phyloP scores from a whole-genome alignment of 2,329 filamentous ascomycete genomes.

The Ophiocordyceps camponoti-saundersi region DNA sequence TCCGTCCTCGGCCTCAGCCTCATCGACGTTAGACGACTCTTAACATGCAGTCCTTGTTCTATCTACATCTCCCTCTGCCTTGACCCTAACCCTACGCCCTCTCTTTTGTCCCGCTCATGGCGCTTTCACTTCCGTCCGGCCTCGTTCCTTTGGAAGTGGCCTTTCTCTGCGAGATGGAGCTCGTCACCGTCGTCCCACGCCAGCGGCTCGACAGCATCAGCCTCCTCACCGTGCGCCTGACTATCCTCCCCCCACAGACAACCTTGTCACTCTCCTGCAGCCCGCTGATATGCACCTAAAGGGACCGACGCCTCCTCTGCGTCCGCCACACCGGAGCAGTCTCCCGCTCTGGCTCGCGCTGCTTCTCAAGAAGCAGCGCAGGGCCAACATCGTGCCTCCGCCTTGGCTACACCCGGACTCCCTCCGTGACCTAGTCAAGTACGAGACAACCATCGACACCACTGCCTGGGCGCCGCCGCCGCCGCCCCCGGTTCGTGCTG shows the following conservation, averaged over 20 bases:
- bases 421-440: slow-evolving; percentile 59
- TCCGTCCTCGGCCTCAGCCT: too few relatives aligned
- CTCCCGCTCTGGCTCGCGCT: slow-evolving; percentile 90
- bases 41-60: too few relatives aligned
- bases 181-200: slow-evolving; percentile 80
- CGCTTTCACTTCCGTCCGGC: slow-evolving; percentile 30
- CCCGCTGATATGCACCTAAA: slow-evolving; percentile 18
- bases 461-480: slow-evolving; percentile 65
- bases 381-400: slow-evolving; percentile 83
- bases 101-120: slow-evolving; percentile 14
- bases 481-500: slow-evolving; percentile 38
- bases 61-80: too few relatives aligned
- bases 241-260: background rate
- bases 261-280: background rate
- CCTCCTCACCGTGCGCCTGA: slow-evolving; percentile 59
- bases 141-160: slow-evolving; percentile 77
- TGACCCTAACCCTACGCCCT: too few relatives aligned
- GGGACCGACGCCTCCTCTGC: slow-evolving; percentile 62
- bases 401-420: slow-evolving; percentile 71
- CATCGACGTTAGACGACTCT: too few relatives aligned
- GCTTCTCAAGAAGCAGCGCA: slow-evolving; percentile 82
- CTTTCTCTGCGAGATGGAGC: slow-evolving; percentile 95
- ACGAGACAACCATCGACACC: slow-evolving; percentile 58
- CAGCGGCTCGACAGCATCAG: slow-evolving; percentile 76
- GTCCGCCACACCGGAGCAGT: slow-evolving; percentile 62